Base-by-base conservation (phyloP, 2,329 filamentous ascomycete species). In the Fusarium oxysporum region DNA sequence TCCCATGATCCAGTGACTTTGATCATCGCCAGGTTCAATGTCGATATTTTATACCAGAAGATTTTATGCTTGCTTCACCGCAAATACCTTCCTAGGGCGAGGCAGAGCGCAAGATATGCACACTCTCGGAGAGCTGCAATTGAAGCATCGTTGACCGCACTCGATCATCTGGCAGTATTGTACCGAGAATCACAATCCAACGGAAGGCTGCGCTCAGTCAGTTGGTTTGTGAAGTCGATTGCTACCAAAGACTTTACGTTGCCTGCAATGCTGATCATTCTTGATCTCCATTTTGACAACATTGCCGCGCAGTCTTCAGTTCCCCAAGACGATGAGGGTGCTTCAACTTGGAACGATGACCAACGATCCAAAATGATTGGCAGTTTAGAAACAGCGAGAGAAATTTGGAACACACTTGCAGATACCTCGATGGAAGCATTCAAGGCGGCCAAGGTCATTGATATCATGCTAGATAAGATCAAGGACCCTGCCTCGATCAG, bases 21-120 rank as follows among this genome's bases (percentile, higher is more conserved):
- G 67, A 91, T 98, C 65, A 92, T 97, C 84, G 92, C 95, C 57
- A 91, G 95, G 33, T 95, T 95, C 79, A 93, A 92, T 63, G 85
- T 98, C 37, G 93, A 96, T 70, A 92, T 96, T 55, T 84, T 98
- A 9, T 97, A 95, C 79, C 91, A 97, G 72, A 97, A 97, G 83
- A 93, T 95, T 23, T 88, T 97, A 76, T 97, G 94, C 77, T 89
- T 97, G 28, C 88, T 99, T 43, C 96, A 99, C 81, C 89, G 95
- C 56, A 95, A 95, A 72, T 98, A 96, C 80, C 88, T 97, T 65
- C 86, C 89, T n/a, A 89, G 91, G 66, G 93, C 95, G 9, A 87
- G 93, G 53, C 89, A 93, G 66, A 96, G 96, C 76, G 86, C 92
- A 14, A 89, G 95, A 13, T 98, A 97, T 78, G 89, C 91, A 13